Base-by-base conservation (phyloP, 495 filamentous ascomycete genomes). In the Penicillium soppii region DNA sequence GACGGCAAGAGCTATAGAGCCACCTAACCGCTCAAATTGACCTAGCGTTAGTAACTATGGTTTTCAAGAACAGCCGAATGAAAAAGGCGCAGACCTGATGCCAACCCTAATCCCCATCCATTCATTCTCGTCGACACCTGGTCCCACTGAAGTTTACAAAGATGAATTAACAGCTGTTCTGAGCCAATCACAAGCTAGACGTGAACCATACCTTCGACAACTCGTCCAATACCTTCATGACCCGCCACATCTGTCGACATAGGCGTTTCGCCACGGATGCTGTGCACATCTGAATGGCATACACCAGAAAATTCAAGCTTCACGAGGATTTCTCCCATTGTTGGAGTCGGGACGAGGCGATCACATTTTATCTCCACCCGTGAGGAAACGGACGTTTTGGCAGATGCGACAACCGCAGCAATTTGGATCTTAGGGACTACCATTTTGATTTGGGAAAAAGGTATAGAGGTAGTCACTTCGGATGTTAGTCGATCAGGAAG, bases 171-270 rank as follows among this genome's bases (percentile, higher is more conserved):
- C n/a, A n/a, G n/a, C n/a, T 9, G 7, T 12, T 32, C n/a, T 10
- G 13, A 22, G 4, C 9, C 3, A 33, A 12, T 7, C 9, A 13
- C n/a, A 21, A 37, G 17, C 32, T 7, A 15, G 15, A 30, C 5
- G 23, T 35, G 0, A 35, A 38, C 43, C 16, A 39, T 43, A 72
- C 68, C 71, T 59, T 47, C 21, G 17, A 75, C 62, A 7, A 75
- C 70, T 26, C 47, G 69, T 22, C 72, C 72, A 35, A 75, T 60
- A 7, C 73, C 72, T 43, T 76, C 72, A 59, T 76, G 73, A 25
- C 72, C 70, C 22, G 71, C 72, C 25, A 75, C 68, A 53, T 75
- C 66, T 3, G 73, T 74, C 55, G 63, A 61, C 73, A 76, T 76
- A 6, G 70, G 73, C 16, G 73, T 76, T 25, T 76, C 68, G 2